Evolutionary conservation across 2,329 filamentous ascomycete species (phyloP), one percentile per base, ranked within the genome.

Genomic region (Colletotrichum sp.): DNA sequence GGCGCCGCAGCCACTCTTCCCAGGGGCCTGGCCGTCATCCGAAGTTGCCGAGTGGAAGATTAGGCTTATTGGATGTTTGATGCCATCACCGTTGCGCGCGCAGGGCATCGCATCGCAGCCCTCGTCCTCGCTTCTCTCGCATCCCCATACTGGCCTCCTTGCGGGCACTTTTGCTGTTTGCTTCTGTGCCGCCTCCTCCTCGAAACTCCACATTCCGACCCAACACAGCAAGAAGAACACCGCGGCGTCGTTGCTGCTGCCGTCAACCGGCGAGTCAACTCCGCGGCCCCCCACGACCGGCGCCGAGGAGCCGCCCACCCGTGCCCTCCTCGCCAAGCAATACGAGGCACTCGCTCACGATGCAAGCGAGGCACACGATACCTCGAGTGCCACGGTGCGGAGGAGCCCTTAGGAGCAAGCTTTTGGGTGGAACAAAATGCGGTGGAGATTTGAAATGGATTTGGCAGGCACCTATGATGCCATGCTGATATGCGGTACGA

Each of bases 11-110:
- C 43, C 48, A 60, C 21, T 24, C 55, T 26, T 38, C 36, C 38
- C 43, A 21, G 64, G 56, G 64, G 2, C 43, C 64, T 65, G 34
- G 70, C 70, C 38, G 70, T 66, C 73, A 73, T 75, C 70, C 73
- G 73, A 75, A 73, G 43, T 73, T 73, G 43, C n/a, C 38, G 24
- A 28, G 12, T 26, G 21, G n/a, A 32, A 75, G 58, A 58, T 73
- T 75, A 52, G 56, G 70, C 73, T 73, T 71, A 18, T 61, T 75
- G 56, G 55, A 48, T 73, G 70, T 60, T 75, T 73, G 70, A 62
- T 68, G 56, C 73, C 64, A 38, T 58, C 70, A 60, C 60, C 48
- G 70, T 28, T 52, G 55, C 32, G 36, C 26, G 61, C 30, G 36
- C 38, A 43, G 43, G 60, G 58, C 34, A 21, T 43, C 56, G n/a